phyloP scores from a whole-genome alignment of 2,329 filamentous ascomycete genomes.

The Teratosphaeria epicoccoides region DNA sequence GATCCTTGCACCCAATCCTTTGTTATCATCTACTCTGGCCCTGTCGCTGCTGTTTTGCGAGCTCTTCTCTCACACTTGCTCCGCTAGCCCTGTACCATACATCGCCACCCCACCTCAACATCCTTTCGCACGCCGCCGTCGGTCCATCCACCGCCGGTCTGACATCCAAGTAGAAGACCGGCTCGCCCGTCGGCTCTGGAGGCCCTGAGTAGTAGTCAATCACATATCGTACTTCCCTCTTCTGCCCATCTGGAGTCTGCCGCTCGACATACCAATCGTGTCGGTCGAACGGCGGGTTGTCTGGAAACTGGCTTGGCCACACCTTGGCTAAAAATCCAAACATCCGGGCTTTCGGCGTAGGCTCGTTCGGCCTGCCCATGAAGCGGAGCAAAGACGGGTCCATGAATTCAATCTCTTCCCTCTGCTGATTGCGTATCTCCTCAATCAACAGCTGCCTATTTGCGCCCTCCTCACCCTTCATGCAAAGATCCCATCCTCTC shows the following conservation, averaged over 20 bases:
- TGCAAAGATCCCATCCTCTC: constrained; percentile 25
- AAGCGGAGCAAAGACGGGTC: constrained; percentile 74
- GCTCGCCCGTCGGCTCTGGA: constrained; percentile 73
- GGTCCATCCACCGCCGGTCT: constrained; percentile 78
- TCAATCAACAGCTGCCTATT: constrained; percentile 7
- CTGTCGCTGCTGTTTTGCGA: not conserved
- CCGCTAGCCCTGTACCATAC: constrained; percentile 87
- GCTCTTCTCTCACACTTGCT: constrained; percentile 47
- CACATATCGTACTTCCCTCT: constrained; percentile 77
- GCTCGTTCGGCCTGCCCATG: constrained; percentile 76
- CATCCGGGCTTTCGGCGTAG: constrained; percentile 85
- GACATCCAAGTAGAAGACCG: constrained; percentile 92
- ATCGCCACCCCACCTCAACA: constrained; percentile 83
- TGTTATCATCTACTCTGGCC: not conserved
- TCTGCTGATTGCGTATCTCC: not conserved
- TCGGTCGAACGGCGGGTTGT: constrained; percentile 82
- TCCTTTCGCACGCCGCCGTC: constrained; percentile 65
- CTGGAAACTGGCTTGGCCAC: constrained; percentile 68
- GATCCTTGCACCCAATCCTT: too few species aligned
- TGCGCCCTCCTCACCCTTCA: constrained; percentile 26
- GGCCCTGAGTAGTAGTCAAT: constrained; percentile 93
- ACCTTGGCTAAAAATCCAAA: constrained; percentile 67
- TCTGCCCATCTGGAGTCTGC: constrained; percentile 51
- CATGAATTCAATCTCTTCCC: constrained; percentile 24
- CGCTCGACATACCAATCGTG: constrained; percentile 94